Conservation (phyloP, 164 flowering plant genomes). For the Aristolochia contorta region DNA sequence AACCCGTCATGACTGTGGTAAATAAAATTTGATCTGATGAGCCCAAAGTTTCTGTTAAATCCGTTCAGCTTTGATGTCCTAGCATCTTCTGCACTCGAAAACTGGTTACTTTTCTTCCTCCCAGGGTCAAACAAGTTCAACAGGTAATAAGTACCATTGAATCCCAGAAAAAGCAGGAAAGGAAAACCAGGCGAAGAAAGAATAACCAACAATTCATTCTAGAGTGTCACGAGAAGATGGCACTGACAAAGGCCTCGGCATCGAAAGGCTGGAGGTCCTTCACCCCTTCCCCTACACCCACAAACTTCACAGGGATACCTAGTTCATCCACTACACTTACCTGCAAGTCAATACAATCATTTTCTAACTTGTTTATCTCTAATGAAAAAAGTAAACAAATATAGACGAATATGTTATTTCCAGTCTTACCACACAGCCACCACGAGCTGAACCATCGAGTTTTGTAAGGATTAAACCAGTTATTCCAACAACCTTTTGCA, state of each 20-base stretch:
- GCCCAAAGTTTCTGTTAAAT: no score
- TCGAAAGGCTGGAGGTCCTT: conserved; percentile 96
- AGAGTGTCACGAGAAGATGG: conserved; percentile 55
- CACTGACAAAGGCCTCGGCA: conserved; percentile 80
- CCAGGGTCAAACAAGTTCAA: no score
- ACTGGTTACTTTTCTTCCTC: no score
- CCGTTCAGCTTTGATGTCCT: no score
- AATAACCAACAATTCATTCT: not conserved
- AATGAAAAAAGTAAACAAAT: not conserved
- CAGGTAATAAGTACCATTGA: no score
- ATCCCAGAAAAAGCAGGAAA: no score
- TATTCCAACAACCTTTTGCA: conserved; percentile 64
- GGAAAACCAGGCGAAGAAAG: no score
- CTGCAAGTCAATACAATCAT: conserved; percentile 26
- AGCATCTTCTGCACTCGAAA: no score
- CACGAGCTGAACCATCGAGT: conserved; percentile 96
- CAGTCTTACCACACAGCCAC: conserved; percentile 90
- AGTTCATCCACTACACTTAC: conserved; percentile 98
- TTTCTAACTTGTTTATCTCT: not conserved
- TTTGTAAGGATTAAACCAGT: conserved; percentile 90
- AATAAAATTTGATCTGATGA: no score
- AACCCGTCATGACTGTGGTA: no score
- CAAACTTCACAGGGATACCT: conserved; percentile 94
- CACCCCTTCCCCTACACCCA: conserved; percentile 94
- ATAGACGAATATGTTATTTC: not conserved